A percentile compares a stretch with the other conserved stretches of the same genome.
These are phyloP conservation scores for Sorghum bicolor DNA, from an alignment of 176 grass and related monocot genomes.

Conservation along the genomic window Sorghum_bicolor_NCBIv3 NC_012873.2:7887001-7887500, in stretches of 20 bases:
- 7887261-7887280: not conserved
- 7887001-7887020: constrained; percentile 77
- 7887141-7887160: constrained; percentile 22
- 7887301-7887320: no score
- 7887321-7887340: no score
- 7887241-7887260: not conserved
- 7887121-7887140: not conserved
- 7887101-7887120: not conserved
- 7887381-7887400: no score
- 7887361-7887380: no score
- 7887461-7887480: no score
- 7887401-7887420: no score
- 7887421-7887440: no score
- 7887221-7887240: not conserved
- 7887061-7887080: not conserved
- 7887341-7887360: no score
- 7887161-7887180: constrained; percentile 54
- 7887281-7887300: not conserved
- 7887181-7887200: constrained; percentile 27
- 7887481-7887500: no score
- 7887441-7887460: no score
- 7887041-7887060: constrained; percentile 76
- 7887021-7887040: constrained; percentile 85
- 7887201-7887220: not conserved
- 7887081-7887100: not conserved